These are phyloP conservation scores for Rubroshorea leprosula DNA, from an alignment of 345 rosid species.

Conservation along the genomic window DNA sequence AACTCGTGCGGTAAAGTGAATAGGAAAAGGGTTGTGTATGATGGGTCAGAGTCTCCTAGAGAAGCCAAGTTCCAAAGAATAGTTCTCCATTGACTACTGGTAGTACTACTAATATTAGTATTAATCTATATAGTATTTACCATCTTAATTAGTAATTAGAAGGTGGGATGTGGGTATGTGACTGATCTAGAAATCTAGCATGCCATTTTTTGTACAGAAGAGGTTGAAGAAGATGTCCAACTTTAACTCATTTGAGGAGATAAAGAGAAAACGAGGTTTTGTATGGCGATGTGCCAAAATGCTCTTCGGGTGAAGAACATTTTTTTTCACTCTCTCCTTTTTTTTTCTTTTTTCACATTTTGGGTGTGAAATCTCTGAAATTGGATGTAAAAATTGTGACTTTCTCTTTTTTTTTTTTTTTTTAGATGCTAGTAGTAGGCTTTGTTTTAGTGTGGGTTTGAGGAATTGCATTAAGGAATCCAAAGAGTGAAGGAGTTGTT, in stretches of 20 bases:
- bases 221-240: slow-evolving; percentile 14
- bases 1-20: slow-evolving; percentile 41
- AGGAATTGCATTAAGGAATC: not conserved
- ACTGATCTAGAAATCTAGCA: slow-evolving; percentile 14
- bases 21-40: slow-evolving; percentile 59
- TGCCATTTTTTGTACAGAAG: slow-evolving; percentile 34
- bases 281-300: not conserved
- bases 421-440: not conserved
- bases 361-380: slow-evolving; percentile 12
- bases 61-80: slow-evolving; percentile 62
- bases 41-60: slow-evolving; percentile 47
- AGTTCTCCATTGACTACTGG: slow-evolving; percentile 48
- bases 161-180: slow-evolving; percentile 10
- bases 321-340: slow-evolving; percentile 10
- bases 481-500: slow-evolving; percentile 24
- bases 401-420: not conserved
- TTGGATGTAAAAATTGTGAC: not conserved
- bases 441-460: not conserved
- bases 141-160: slow-evolving; percentile 19
- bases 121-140: slow-evolving; percentile 12
- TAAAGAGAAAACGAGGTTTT: not conserved
- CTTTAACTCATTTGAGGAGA: slow-evolving; percentile 12
- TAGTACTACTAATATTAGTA: not conserved
- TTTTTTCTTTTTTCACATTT: slow-evolving; percentile 2
- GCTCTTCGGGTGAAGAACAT: slow-evolving; percentile 3